These are phyloP conservation scores for Maudiozyma serrabonitensis DNA, from an alignment of 805 yeast genomes.

Conservation along the genomic window DNA sequence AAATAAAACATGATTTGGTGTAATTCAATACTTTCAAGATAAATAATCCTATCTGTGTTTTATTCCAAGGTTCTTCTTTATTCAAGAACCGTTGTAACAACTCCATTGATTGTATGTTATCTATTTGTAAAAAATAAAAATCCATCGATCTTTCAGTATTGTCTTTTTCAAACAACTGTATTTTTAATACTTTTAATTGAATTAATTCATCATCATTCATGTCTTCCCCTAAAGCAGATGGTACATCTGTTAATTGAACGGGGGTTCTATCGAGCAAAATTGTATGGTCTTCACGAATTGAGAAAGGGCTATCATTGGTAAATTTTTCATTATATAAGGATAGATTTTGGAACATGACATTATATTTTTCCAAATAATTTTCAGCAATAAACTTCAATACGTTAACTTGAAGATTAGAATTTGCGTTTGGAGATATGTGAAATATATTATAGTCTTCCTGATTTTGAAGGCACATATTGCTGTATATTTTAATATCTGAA, in stretches of 20 bases:
- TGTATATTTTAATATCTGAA: slow-evolving; percentile 22
- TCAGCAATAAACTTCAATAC: slow-evolving; percentile 12
- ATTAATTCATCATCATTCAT: slow-evolving; percentile 7
- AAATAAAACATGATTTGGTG: slow-evolving; percentile 31
- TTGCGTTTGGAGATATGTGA: slow-evolving; percentile 13
- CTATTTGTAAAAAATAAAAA: slow-evolving; percentile 21
- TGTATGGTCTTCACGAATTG: background rate
- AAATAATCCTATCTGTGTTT: slow-evolving; percentile 20
- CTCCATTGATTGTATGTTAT: slow-evolving; percentile 12
- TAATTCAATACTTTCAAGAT: slow-evolving; percentile 24
- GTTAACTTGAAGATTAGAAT: slow-evolving; percentile 9
- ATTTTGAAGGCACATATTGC: slow-evolving; percentile 20
- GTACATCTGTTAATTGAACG: background rate
- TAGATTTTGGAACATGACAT: slow-evolving; percentile 19
- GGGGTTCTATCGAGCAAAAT: background rate
- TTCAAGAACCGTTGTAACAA: slow-evolving; percentile 6
- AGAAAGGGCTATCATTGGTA: background rate
- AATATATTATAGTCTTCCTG: slow-evolving; percentile 18
- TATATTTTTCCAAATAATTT: slow-evolving; percentile 10
- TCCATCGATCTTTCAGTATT: slow-evolving; percentile 4
- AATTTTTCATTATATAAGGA: slow-evolving; percentile 18
- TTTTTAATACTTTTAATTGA: slow-evolving; percentile 11
- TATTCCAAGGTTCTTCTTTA: slow-evolving; percentile 5
- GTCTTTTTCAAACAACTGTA: slow-evolving; percentile 8
- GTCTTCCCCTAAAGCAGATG: background rate